Evolutionary conservation across 2,329 filamentous ascomycete species (phyloP), one percentile per base, ranked within the genome.

Genomic region (Aureobasidium sp.): DNA sequence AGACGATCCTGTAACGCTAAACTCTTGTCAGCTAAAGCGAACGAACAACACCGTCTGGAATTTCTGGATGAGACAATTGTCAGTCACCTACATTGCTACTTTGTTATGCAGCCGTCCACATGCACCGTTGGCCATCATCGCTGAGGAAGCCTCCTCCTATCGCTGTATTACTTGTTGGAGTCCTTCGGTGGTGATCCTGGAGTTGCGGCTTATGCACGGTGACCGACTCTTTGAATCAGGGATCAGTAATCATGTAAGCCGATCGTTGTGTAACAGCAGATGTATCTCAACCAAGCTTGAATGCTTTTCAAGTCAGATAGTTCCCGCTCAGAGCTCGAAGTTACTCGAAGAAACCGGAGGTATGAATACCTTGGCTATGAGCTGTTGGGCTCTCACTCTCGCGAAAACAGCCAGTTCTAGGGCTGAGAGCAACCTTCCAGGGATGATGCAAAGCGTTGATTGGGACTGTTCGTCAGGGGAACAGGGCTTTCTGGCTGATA

Each of bases 1-100:
- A 2, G 69, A 70, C 5, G 66, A 64, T 41, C 70, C 70, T 27
- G 69, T 63, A 10, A 63, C 54, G n/a, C 57, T 60, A n/a, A 9
- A 3, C 13, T 3, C 4, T 5, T 34, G 57, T 60, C 36, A 60
- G 42, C 36, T 21, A 3, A n/a, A 34, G 32, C n/a, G 29, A 29
- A 48, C 16, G 27, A 37, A 27, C 4, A 25, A 34, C 30, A 34
- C 30, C n/a, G 47, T 15, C 13, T 27, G 36, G n/a, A 21, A 4
- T 29, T 30, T 21, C 45, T 34, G 41, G 11, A 37, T 11, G 6
- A 32, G 3, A 44, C 21, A 25, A 37, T 13, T 41, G 50, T 25
- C n/a, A n/a, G 16, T 30, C 30, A 50, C 60, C 49, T 52, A 62
- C 60, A 62, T 39, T 29, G 60, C 60, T 50, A 62, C 44, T 44